Conservation (phyloP, 83 land plant genomes). For the Picea mariana region DNA sequence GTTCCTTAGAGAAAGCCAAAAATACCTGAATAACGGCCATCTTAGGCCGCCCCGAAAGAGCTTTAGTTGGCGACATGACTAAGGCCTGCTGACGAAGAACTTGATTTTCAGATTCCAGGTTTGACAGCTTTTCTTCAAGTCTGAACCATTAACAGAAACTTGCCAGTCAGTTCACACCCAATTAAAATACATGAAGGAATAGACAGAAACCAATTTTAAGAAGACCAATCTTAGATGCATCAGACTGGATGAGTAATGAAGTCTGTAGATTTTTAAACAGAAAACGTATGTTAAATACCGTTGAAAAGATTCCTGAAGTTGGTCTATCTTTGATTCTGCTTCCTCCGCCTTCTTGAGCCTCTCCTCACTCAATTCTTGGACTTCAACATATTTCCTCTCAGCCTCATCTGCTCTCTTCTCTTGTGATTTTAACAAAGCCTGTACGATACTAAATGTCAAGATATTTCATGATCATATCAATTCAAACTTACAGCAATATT, state of each 20-base stretch:
- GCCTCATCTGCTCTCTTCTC: conserved; percentile 45
- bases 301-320: conserved; percentile 74
- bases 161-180: not conserved
- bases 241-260: too few relatives aligned
- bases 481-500: not conserved
- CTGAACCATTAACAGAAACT: conserved; percentile 29
- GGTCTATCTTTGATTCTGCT: conserved; percentile 40
- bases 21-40: conserved; percentile 71
- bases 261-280: not conserved
- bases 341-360: conserved; percentile 41
- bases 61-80: conserved; percentile 82
- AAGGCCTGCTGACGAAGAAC: conserved; percentile 95
- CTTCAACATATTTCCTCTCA: conserved; percentile 35
- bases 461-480: not conserved
- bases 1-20: not conserved
- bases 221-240: not conserved
- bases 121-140: conserved; percentile 89
- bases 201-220: not conserved
- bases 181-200: not conserved
- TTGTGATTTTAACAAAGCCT: conserved; percentile 35
- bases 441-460: not conserved
- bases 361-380: conserved; percentile 42
- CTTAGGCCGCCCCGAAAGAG: conserved; percentile 59
- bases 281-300: conserved; percentile 37
- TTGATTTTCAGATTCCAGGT: conserved; percentile 92